Percentiles rank a stretch among this genome's conserved stretches.
These are phyloP conservation scores for Debaryomyces fabryi DNA, from an alignment of 1,139 yeast genomes.

Conservation along the genomic window DNA sequence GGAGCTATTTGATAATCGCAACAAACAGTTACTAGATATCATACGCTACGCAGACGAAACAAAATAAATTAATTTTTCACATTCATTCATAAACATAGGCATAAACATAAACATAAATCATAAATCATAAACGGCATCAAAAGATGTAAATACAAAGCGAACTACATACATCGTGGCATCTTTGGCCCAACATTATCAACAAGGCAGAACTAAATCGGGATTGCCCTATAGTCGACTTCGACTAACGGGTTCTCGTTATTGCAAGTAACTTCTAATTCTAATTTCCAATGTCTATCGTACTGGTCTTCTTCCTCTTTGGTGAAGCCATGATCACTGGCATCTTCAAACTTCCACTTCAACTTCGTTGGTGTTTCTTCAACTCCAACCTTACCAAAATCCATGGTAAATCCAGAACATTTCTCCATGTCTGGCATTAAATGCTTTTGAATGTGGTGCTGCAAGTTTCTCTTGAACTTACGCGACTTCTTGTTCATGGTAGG, in stretches of 20 bases:
- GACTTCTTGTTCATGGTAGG: constrained; percentile 74
- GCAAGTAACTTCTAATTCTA: constrained; percentile 59
- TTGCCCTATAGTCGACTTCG: constrained; percentile 58
- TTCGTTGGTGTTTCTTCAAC: constrained; percentile 48
- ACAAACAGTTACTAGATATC: constrained; percentile 7
- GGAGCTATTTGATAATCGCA: constrained; percentile 10
- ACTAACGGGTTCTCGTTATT: constrained; percentile 63
- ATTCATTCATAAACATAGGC: neutral
- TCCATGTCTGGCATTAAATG: constrained; percentile 70
- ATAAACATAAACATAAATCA: constrained; percentile 1
- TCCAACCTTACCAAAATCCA: constrained; percentile 55
- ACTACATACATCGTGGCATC: neutral
- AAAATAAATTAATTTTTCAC: neutral
- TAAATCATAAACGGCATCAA: neutral
- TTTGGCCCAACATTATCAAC: neutral
- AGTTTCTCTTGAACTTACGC: constrained; percentile 70
- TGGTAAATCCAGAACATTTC: constrained; percentile 58
- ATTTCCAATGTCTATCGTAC: constrained; percentile 56
- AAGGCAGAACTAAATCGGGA: constrained; percentile 25
- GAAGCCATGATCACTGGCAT: constrained; percentile 57
- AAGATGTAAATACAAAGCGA: neutral
- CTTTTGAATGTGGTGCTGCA: constrained; percentile 74
- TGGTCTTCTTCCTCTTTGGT: constrained; percentile 46
- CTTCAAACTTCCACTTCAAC: constrained; percentile 57
- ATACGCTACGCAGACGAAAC: neutral